Evolutionary conservation across 495 filamentous ascomycete genomes (phyloP), one percentile per base, ranked within the genome.

Genomic region (Xylaria bambusicola): DNA sequence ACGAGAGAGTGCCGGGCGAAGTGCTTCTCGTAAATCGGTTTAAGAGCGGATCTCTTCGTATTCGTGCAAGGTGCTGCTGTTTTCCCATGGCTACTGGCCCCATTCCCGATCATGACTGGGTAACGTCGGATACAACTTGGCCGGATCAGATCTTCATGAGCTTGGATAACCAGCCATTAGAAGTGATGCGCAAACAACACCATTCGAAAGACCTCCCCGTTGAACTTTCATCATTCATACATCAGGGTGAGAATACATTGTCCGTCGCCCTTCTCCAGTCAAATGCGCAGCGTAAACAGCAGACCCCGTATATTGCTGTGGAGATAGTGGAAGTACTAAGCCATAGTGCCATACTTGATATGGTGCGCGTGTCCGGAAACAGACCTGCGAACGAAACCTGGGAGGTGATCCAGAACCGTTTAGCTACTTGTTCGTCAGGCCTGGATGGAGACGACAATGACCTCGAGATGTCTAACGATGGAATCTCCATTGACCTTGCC

Each of bases 141-240:
- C 93, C 93, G 12, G 75, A 80, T 40, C 78, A 84, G 49, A 78
- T 91, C 6, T 90, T 86, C 60, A 71, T 94, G 38, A 73, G 79
- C n/a, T 68, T 95, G 50, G 96, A 97, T 68, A 71, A 67, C 0
- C 62, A 64, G 1, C 66, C 77, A n/a, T 58, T 93, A 4, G 80
- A 84, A 20, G 63, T 85, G 9, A 81, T 86, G 41, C 79, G 86
- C 20, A 88, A 88, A 58, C 59, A 77, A 1, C 85, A 90, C 42
- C 83, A 90, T 66, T 84, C 84, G 0, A 93, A 90, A 66, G 89
- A 95, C 60, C 64, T 91, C 3, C 83, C 93, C 0, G 71, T 88
- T 26, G 91, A 95, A 58, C 77, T 94, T 24, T 90, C 91, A 9
- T 67, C 74, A 24, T 67, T 88, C 5, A 47, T 78, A 18, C 67